phyloP scores from a whole-genome alignment of 441 rosid genomes.

The Euphorbia schlechtendalii region DNA sequence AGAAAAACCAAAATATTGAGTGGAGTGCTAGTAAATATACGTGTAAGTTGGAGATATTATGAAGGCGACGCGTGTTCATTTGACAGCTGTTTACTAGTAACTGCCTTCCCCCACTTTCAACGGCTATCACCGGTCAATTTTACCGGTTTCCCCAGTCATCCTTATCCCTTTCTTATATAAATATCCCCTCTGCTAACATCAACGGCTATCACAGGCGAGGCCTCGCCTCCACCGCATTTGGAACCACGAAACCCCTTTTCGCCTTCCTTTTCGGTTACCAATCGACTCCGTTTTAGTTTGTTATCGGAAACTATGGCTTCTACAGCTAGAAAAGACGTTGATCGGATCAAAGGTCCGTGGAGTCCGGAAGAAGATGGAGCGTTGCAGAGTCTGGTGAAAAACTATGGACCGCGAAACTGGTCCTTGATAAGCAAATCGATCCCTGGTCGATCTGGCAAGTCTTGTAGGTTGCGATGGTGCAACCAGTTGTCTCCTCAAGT shows the following conservation, averaged over 20 bases:
- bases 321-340: conserved; percentile 42
- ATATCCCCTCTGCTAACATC: no score
- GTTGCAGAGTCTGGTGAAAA: conserved; percentile 45
- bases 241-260: no score
- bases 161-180: no score
- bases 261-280: no score
- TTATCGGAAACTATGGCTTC: no score
- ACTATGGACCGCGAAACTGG: conserved; percentile 67
- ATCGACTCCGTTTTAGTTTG: no score
- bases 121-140: conserved; percentile 40
- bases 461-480: conserved; percentile 75
- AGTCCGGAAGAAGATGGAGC: conserved; percentile 69
- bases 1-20: conserved; percentile 11
- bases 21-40: conserved; percentile 22
- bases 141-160: conserved; percentile 38
- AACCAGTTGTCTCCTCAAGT: conserved; percentile 77
- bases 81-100: conserved; percentile 63
- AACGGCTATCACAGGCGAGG: no score
- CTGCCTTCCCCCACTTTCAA: conserved; percentile 44
- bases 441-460: conserved; percentile 67
- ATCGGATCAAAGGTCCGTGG: conserved; percentile 82
- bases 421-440: conserved; percentile 64
- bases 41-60: conserved; percentile 25
- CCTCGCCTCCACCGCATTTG: no score
- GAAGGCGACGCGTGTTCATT: conserved; percentile 41